Base-by-base conservation (phyloP, 2,329 filamentous ascomycete species). In the Colletotrichum sidae region DNA sequence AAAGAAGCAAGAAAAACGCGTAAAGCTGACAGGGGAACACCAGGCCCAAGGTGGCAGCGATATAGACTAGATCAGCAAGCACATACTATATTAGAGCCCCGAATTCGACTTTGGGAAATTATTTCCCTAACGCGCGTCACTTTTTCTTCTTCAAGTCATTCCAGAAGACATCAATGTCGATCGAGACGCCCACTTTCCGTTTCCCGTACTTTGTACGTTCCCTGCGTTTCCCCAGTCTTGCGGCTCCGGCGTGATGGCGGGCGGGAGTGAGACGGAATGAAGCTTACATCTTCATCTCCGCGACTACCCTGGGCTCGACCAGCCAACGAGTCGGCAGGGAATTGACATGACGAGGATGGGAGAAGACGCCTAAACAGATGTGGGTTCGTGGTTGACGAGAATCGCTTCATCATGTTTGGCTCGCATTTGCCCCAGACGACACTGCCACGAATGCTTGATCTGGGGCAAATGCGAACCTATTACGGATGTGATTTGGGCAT, bases 351-450 rank as follows among this genome's bases (percentile, higher is more conserved):
- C 33, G 44, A 33, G 42, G 34, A 6, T 46, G 42, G 8, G 5
- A 33, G 54, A 47, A 46, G 8, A 15, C 35, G 25, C 33, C n/a
- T 33, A 38, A 56, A 39, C 9, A 56, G 34, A 12, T 10, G 51
- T 2, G 15, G 44, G 15, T 17, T 46, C 33, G 44, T n/a, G 38
- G 42, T 12, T 39, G 34, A 56, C 38, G 44, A 47, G 54, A 56
- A 56, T 56, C 39, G 54, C 42, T 12, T 25, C 8, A 9, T 47
- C 34, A 17, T 39, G 34, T 25, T 45, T 55, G 52, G 52, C 25
- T 55, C 52, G 52, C 52, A 55, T 55, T 55, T 55, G 52, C 41
- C 52, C 52, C 52, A 55, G 41, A 45, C 10, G 39, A 33, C 52
- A 17, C 39, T 45, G 52, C 17, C 7, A 25, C 7, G 42, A 17